Evolutionary conservation across 106 monocot genomes (phyloP), one percentile per base, ranked within the genome.

Genomic region (Narthecium ossifragum): DNA sequence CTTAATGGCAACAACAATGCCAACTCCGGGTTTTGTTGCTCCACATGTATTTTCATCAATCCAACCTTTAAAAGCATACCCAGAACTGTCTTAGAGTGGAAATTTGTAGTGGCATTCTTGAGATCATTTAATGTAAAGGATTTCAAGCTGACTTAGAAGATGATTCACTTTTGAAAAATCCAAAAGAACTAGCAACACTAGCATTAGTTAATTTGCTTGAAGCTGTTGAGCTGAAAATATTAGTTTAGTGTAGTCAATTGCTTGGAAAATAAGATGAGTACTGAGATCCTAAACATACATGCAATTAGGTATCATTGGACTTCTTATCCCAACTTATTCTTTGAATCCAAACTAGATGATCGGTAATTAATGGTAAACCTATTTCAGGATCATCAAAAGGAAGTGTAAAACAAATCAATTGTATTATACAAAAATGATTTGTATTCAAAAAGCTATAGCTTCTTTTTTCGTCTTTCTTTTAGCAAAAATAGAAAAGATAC

Each of bases 61-160:
- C 92, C 87, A 88, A 4, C 92, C 92, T 61, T 92, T 92, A 72
- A 78, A 92, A 20, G 88, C 92, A 40, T 80, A 81, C 32, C 92
- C 92, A 51, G 88, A 92, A 15, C 87, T 17, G 80, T 72, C 3
- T 78, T 84, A 13, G 87, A 76, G 6, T 87, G 75, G 58, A 92
- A 92, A 73, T 92, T 92, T 62, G 47, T 84, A 2, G 92, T 73
- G 0, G 92, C 87, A 11, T 66, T 57, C 63, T 76, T 84, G 56
- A 92, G 78, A 46, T 92, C 92, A 23, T 39, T 81, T 67, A 88
- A 67, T 54, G 53, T 78, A 63, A 92, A 92, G 8, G 78, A 75
- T 54, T 73, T 92, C 65, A 85, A 15, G 22, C 40, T 53, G 43
- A 20, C 57, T 20, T 38, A 51, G 64, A 26, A 31, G 62, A 33